These are phyloP conservation scores for Kwoniella dejecticola DNA, from an alignment of 768 basidiomycete species.

Conservation along the genomic window DNA sequence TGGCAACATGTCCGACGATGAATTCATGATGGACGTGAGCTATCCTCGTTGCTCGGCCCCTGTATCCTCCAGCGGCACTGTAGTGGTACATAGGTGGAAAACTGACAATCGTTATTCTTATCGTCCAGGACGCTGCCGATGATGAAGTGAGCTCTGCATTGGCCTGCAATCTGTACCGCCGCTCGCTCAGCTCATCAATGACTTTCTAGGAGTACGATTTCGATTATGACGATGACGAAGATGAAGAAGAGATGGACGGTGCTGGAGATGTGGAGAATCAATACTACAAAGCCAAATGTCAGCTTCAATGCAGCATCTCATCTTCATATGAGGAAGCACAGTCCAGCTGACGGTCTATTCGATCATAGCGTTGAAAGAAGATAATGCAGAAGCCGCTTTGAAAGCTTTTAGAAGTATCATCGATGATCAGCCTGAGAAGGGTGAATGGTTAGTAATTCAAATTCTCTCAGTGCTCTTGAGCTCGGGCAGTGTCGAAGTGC, in stretches of 20 bases:
- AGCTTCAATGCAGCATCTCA: no score
- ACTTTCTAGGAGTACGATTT: slow-evolving; percentile 82
- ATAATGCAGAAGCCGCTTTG: slow-evolving; percentile 85
- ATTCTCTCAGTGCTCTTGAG: background rate
- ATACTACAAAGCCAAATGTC: slow-evolving; percentile 97
- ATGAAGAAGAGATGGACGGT: slow-evolving; percentile 63
- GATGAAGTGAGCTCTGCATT: slow-evolving; percentile 48
- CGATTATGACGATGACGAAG: slow-evolving; percentile 86
- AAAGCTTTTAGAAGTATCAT: slow-evolving; percentile 87
- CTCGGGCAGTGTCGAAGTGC: no score
- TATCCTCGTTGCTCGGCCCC: no score
- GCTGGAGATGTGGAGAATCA: slow-evolving; percentile 93
- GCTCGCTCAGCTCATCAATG: background rate
- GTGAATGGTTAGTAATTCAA: slow-evolving; percentile 75
- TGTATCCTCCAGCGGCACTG: no score
- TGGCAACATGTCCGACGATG: slow-evolving; percentile 56
- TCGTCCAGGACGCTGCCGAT: slow-evolving; percentile 54
- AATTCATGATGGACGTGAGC: slow-evolving; percentile 57
- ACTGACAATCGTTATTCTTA: no score
- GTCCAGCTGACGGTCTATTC: slow-evolving; percentile 2
- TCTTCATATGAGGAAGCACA: no score
- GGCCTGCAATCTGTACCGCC: background rate
- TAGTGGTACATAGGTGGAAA: no score
- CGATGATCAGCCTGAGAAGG: slow-evolving; percentile 81
- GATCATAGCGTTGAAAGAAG: slow-evolving; percentile 80